phyloP scores from a whole-genome alignment of 345 rosid species.

The Durio zibethinus region DNA sequence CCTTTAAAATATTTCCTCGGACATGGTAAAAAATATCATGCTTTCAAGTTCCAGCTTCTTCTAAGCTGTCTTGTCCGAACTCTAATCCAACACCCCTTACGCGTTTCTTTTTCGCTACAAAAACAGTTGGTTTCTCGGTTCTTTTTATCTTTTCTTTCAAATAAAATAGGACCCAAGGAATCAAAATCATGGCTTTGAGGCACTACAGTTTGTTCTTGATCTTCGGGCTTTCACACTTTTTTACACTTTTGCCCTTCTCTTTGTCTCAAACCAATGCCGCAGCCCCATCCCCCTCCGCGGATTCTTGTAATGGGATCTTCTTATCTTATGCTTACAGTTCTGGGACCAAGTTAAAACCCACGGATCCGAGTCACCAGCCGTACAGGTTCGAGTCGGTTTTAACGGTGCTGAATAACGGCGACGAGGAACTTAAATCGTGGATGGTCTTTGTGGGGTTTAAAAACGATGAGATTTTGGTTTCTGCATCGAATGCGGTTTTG shows the following conservation, averaged over 20 bases:
- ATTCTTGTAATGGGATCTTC: slow-evolving; percentile 67
- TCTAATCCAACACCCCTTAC: neutral
- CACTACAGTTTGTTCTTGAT: slow-evolving; percentile 12
- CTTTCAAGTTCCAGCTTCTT: neutral
- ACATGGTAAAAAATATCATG: neutral
- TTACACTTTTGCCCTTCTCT: slow-evolving; percentile 27
- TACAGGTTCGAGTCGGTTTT: slow-evolving; percentile 82
- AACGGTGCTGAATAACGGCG: slow-evolving; percentile 66
- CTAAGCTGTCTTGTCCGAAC: slow-evolving; percentile 1
- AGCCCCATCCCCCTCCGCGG: slow-evolving; percentile 51
- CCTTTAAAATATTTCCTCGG: neutral
- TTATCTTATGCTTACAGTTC: slow-evolving; percentile 48
- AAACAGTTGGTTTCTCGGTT: neutral
- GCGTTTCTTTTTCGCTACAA: neutral
- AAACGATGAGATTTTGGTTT: slow-evolving; percentile 70
- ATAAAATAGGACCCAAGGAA: slow-evolving; percentile 5
- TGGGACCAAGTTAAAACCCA: slow-evolving; percentile 63
- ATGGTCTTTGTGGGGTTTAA: slow-evolving; percentile 61
- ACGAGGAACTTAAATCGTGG: slow-evolving; percentile 75
- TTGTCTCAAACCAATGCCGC: slow-evolving; percentile 39
- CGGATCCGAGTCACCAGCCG: slow-evolving; percentile 56
- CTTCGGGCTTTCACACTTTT: slow-evolving; percentile 5
- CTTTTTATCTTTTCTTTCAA: slow-evolving; percentile 2
- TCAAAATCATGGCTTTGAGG: slow-evolving; percentile 34
- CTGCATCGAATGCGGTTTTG: slow-evolving; percentile 71